Percentiles rank a stretch among this genome's conserved stretches.
These are phyloP conservation scores for Galerina sulciceps DNA, from an alignment of 768 basidiomycete genomes.

Conservation along the genomic window DNA sequence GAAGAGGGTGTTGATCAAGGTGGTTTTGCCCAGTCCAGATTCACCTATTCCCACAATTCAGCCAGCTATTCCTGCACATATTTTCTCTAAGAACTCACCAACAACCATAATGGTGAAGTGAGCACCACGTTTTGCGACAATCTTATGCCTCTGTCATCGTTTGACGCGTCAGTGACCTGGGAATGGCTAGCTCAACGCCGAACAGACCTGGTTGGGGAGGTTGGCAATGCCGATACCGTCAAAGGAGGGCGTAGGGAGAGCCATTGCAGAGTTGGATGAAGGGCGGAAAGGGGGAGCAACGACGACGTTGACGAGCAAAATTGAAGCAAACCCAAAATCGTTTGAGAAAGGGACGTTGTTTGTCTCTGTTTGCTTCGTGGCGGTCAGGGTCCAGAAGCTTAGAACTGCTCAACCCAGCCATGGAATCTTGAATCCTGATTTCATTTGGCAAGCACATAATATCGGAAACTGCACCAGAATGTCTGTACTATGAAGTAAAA, in stretches of 20 bases:
- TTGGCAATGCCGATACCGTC: constrained; percentile 95
- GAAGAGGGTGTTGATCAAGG: constrained; percentile 98
- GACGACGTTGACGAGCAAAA: constrained; percentile 26
- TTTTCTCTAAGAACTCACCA: constrained; percentile 55
- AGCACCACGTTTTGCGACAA: constrained; percentile 95
- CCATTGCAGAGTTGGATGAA: constrained; percentile 39
- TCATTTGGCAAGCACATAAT: not conserved
- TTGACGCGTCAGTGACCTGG: constrained; percentile 29
- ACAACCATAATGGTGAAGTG: constrained; percentile 99
- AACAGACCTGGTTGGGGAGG: constrained; percentile 92
- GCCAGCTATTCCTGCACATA: not conserved
- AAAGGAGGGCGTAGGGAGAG: constrained; percentile 47
- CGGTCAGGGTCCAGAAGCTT: constrained; percentile 1
- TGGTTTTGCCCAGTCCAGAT: constrained; percentile 96
- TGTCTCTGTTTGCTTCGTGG: constrained; percentile 27
- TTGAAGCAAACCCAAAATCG: constrained; percentile 35
- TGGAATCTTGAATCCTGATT: not conserved
- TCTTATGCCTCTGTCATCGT: constrained; percentile 88
- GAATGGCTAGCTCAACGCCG: not conserved
- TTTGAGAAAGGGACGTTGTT: constrained; percentile 33
- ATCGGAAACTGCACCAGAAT: no score
- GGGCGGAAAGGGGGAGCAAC: constrained; percentile 26
- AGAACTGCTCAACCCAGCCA: no score
- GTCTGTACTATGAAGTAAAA: no score
- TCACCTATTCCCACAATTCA: constrained; percentile 65